These are phyloP conservation scores for Pseudogymnoascus destructans DNA, from an alignment of 2,329 filamentous ascomycete genomes.

Conservation along the genomic window DNA sequence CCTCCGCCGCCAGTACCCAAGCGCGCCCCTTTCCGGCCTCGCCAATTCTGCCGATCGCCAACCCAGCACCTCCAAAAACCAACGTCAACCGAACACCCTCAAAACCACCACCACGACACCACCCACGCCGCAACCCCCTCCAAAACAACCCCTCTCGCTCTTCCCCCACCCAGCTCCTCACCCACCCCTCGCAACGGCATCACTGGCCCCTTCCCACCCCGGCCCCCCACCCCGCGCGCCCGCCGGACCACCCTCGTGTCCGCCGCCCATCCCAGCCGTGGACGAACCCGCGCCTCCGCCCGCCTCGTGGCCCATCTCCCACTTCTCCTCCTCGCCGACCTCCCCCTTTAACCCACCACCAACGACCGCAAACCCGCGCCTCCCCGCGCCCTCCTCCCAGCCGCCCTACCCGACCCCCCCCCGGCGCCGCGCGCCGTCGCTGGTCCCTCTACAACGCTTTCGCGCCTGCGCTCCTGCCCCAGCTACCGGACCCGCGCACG, in stretches of 20 bases:
- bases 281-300: neutral
- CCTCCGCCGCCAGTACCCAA: neutral
- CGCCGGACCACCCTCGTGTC: neutral
- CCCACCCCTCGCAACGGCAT: neutral
- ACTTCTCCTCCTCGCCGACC: neutral
- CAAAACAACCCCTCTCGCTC: neutral
- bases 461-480: slow-evolving; percentile 17
- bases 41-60: neutral
- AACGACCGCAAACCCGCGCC: slow-evolving; percentile 18
- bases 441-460: slow-evolving; percentile 26
- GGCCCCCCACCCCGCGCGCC: neutral
- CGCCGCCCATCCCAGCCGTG: neutral
- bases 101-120: neutral
- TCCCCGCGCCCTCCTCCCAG: slow-evolving; percentile 23
- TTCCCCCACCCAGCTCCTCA: neutral
- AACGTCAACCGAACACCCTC: slow-evolving; percentile 1
- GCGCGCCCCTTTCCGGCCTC: neutral
- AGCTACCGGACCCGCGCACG: slow-evolving; percentile 21
- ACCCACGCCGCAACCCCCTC: neutral
- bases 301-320: neutral
- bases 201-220: neutral
- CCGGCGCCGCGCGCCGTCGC: slow-evolving; percentile 16
- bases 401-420: slow-evolving; percentile 21
- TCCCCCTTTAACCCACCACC: slow-evolving; percentile 11
- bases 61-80: neutral